phyloP scores from a whole-genome alignment of 2,329 filamentous ascomycete species.

The Arthrobotrys sphaeroides region DNA sequence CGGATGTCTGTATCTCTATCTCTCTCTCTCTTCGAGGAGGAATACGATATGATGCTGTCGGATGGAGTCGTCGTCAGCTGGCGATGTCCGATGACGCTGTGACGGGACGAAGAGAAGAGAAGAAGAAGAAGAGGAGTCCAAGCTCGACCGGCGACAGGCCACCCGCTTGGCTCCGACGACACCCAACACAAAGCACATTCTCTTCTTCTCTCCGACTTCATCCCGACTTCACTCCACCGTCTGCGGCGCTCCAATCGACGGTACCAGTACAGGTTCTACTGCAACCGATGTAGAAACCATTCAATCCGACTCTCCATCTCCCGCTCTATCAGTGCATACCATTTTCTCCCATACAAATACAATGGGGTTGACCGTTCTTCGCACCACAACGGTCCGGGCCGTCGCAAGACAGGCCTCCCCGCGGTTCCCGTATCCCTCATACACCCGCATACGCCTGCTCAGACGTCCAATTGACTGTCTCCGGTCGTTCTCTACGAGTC shows the following conservation, averaged over 20 bases:
- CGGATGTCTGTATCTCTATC: no score
- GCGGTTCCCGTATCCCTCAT: constrained; percentile 17
- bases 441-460: constrained; percentile 37
- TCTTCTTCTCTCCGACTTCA: background rate
- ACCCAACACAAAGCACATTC: constrained; percentile 1
- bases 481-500: constrained; percentile 32
- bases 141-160: background rate
- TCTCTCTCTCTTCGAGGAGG: no score
- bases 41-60: background rate
- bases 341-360: background rate
- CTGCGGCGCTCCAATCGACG: background rate
- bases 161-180: constrained; percentile 14
- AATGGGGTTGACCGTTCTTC: constrained; percentile 27
- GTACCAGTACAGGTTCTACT: constrained; percentile 1
- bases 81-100: background rate
- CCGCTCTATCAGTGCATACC: background rate
- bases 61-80: constrained; percentile 9
- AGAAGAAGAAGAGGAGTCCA: background rate
- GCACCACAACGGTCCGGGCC: constrained; percentile 35
- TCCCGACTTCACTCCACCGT: background rate
- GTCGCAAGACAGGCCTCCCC: constrained; percentile 22
- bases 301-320: background rate
- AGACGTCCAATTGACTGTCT: constrained; percentile 25
- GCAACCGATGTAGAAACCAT: constrained; percentile 6
- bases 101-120: background rate